Base-by-base conservation (phyloP, 2,329 filamentous ascomycete genomes). In the Hymenoscyphus albidus region DNA sequence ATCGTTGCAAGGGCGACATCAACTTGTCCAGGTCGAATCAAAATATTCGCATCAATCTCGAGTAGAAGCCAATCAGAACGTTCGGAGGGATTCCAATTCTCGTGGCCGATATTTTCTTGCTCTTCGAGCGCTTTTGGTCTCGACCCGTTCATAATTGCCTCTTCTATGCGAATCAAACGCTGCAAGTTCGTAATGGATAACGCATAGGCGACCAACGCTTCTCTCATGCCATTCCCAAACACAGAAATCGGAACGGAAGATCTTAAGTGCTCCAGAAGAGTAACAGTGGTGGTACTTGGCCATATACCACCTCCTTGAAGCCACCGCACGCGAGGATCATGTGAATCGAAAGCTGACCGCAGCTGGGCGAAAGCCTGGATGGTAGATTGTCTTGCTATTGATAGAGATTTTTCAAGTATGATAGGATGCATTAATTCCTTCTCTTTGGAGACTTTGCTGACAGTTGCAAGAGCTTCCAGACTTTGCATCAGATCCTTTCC, bases 21-120 rank as follows among this genome's bases (percentile, higher is more conserved):
- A 0, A 88, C 79, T 68, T 91, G 88, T 2, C 83, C 82, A 0
- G 80, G 77, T 0, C 88, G 82, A 61, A 91, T 85, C 35, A 88
- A 77, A 2, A 91, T 74, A 64, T 89, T 81, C 0, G 82, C 79
- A 61, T 91, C 88, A 14, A 91, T 82, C 67, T 91, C 88, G 0
- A 92, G 74, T 0, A 91, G 76, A 0, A 91, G 73, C 84, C 87
- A 90, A 69, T 91, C 88, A 0, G 85, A 79, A 39, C 81, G 73
- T 0, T 84, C 75, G 0, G 35, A 4, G 3, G 76, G 70, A 2
- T 69, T 63, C 54, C 76, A 75, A 35, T 80, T 74, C 0, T 40
- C 63, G 66, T 83, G 80, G 0, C 79, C 79, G 1, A 48, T 5
- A 67, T 82, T 80, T 0, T 62, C n/a, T 2, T 72, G 69, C 65